phyloP scores from a whole-genome alignment of 345 rosid species.

The Citrus sp. region DNA sequence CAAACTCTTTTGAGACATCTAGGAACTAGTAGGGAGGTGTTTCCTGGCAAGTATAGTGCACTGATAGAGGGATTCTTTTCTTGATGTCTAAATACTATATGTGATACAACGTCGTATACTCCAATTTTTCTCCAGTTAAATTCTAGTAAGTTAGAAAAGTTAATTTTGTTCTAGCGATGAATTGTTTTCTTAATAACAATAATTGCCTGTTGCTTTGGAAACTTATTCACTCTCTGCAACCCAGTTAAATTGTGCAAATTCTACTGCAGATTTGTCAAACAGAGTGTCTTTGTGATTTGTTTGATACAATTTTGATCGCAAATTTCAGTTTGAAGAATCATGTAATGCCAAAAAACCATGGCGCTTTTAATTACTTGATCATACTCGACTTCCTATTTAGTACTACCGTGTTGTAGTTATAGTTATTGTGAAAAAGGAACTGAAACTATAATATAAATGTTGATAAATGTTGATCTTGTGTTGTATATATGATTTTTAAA shows the following conservation, averaged over 20 bases:
- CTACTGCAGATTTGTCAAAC: neutral
- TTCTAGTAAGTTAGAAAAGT: neutral
- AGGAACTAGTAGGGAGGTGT: neutral
- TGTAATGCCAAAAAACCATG: no score
- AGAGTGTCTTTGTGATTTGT: neutral
- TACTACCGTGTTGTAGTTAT: no score
- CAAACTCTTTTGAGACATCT: no score
- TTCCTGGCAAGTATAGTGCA: neutral
- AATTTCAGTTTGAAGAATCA: accelerated
- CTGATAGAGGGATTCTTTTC: neutral
- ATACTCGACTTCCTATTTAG: no score
- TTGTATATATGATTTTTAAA: no score
- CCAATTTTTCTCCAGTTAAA: neutral
- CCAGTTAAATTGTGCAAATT: neutral
- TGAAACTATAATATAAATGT: no score
- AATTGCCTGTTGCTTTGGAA: neutral
- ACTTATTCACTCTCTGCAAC: neutral
- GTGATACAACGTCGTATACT: neutral
- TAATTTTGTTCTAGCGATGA: neutral
- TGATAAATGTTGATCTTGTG: no score
- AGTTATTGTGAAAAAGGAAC: no score
- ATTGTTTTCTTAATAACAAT: neutral
- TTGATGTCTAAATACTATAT: neutral
- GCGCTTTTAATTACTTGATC: no score
- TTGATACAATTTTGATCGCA: neutral